These are phyloP conservation scores for Vanderwaltozyma verrucispora DNA, from an alignment of 805 yeast genomes.

Conservation along the genomic window DNA sequence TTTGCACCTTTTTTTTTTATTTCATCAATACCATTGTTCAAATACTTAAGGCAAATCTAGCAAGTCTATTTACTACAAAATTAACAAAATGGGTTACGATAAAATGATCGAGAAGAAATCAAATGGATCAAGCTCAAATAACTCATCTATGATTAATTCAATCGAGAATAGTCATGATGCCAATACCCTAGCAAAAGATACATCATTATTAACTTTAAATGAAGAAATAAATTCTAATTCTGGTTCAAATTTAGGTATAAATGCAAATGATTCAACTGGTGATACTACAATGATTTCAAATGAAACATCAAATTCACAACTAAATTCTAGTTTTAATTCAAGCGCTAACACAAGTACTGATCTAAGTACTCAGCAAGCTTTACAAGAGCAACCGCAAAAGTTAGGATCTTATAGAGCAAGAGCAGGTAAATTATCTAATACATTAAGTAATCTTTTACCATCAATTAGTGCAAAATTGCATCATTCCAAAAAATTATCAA, in stretches of 20 bases:
- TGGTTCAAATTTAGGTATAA: neutral
- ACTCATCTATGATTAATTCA: too few species aligned
- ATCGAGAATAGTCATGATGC: too few species aligned
- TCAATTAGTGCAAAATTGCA: slow-evolving; percentile 28
- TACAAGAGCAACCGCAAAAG: slow-evolving; percentile 13
- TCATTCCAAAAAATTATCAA: slow-evolving; percentile 5
- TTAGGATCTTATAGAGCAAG: slow-evolving; percentile 27
- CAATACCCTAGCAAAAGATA: too few species aligned
- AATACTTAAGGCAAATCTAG: neutral
- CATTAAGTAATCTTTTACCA: slow-evolving; percentile 27
- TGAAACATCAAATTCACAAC: neutral
- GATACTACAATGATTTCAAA: neutral
- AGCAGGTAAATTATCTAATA: slow-evolving; percentile 26
- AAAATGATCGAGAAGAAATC: neutral
- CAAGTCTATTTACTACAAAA: neutral
- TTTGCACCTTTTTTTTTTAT: too few species aligned
- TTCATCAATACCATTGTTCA: too few species aligned
- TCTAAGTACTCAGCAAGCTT: neutral
- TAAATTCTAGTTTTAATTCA: neutral
- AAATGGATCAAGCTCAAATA: neutral
- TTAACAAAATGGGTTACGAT: too few species aligned
- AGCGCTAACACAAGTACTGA: neutral
- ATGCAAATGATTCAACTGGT: neutral
- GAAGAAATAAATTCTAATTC: neutral
- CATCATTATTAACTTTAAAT: neutral